Conservation (phyloP, 352 stramenopile species). For the Pythium utonaiense region DNA sequence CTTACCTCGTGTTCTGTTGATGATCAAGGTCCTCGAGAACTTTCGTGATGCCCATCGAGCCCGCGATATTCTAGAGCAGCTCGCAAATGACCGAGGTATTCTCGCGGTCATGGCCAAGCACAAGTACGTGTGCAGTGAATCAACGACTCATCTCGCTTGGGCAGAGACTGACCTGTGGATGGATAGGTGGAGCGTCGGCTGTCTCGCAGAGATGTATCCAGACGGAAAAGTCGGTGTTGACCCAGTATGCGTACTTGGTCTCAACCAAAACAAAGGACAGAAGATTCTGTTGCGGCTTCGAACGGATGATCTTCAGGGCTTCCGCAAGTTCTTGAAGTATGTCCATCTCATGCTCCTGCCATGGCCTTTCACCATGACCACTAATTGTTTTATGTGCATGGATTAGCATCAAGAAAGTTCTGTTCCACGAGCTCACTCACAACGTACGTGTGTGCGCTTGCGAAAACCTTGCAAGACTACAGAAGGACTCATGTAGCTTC, state of each 20-base stretch:
- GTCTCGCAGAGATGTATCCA: slow-evolving; percentile 86
- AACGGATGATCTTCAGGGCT: slow-evolving; percentile 92
- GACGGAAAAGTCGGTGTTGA: slow-evolving; percentile 89
- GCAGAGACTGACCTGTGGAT: neutral
- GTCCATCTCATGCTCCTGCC: slow-evolving; percentile 2
- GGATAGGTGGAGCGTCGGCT: slow-evolving; percentile 79
- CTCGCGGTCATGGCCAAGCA: slow-evolving; percentile 87
- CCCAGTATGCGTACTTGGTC: slow-evolving; percentile 86
- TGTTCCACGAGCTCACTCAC: slow-evolving; percentile 94
- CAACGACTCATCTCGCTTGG: neutral
- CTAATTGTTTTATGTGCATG: neutral
- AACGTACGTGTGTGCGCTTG: no score
- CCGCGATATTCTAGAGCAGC: slow-evolving; percentile 69
- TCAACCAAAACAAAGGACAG: slow-evolving; percentile 95
- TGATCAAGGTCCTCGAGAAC: slow-evolving; percentile 37
- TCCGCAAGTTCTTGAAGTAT: slow-evolving; percentile 84
- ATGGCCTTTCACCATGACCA: no score
- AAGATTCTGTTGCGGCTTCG: slow-evolving; percentile 93
- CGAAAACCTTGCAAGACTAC: no score
- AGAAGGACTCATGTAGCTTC: neutral
- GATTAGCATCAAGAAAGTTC: slow-evolving; percentile 88
- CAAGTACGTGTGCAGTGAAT: slow-evolving; percentile 37
- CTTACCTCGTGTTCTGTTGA: no score
- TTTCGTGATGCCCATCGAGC: slow-evolving; percentile 57
- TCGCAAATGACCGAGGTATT: slow-evolving; percentile 88